phyloP scores from a whole-genome alignment of 129 eudicot genomes.

The Tagetes erecta region DNA sequence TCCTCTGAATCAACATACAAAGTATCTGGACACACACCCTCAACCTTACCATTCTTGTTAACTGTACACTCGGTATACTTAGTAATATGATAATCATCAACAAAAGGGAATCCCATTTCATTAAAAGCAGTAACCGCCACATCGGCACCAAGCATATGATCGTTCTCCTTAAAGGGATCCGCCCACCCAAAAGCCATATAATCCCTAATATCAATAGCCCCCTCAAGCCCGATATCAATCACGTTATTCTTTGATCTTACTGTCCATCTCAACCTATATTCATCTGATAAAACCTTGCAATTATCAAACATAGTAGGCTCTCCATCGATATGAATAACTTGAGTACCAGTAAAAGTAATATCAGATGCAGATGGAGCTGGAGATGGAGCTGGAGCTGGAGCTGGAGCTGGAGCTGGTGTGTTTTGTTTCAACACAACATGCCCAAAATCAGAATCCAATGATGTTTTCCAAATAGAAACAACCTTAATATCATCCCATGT shows the following conservation, averaged over 20 bases:
- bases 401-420: constrained; percentile 1
- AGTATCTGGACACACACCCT: constrained; percentile 86
- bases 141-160: constrained; percentile 76
- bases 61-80: constrained; percentile 68
- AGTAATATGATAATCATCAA: constrained; percentile 77
- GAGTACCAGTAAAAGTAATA: constrained; percentile 28
- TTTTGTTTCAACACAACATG: constrained; percentile 49
- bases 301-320: constrained; percentile 81
- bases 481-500: constrained; percentile 76
- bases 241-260: constrained; percentile 46
- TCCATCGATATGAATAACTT: constrained; percentile 20
- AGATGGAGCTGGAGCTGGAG: constrained; percentile 17
- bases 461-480: constrained; percentile 69
- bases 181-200: constrained; percentile 99
- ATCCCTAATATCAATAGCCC: constrained; percentile 51
- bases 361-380: constrained; percentile 32
- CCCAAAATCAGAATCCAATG: constrained; percentile 73
- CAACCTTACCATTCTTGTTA: constrained; percentile 44
- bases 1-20: constrained; percentile 43
- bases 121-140: constrained; percentile 80
- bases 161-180: constrained; percentile 46
- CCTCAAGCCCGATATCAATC: constrained; percentile 90
- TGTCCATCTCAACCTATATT: constrained; percentile 82
- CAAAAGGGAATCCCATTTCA: constrained; percentile 66
- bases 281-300: constrained; percentile 64